Conservation (phyloP, 257 asterid genomes). For the Knoxia roxburghii region DNA sequence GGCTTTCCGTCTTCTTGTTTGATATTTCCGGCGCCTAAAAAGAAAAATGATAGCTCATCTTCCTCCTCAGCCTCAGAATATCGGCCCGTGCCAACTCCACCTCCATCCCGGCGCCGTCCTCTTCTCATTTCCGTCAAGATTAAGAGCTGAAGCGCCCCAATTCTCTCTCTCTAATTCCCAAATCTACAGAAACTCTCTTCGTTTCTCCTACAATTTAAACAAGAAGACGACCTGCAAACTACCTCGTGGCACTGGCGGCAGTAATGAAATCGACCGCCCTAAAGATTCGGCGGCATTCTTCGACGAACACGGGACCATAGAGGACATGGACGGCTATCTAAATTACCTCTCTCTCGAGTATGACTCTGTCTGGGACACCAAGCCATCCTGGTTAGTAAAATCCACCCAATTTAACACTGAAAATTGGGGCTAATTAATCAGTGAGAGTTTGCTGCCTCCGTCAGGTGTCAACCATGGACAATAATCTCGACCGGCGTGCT, state of each 20-base stretch:
- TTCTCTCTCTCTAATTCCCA: background rate
- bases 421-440: too few species aligned
- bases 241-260: conserved; percentile 25
- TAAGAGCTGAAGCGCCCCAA: too few species aligned
- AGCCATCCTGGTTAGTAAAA: conserved; percentile 71
- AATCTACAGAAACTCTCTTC: background rate
- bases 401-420: background rate
- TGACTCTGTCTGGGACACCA: conserved; percentile 95
- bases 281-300: conserved; percentile 36
- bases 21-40: too few species aligned
- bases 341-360: conserved; percentile 78
- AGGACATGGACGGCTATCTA: conserved; percentile 94
- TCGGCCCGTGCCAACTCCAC: background rate
- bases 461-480: conserved; percentile 99
- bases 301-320: conserved; percentile 71
- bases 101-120: background rate
- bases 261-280: conserved; percentile 32
- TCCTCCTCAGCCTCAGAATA: background rate
- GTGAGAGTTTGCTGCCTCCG: too few species aligned
- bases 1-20: too few species aligned
- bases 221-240: background rate
- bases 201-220: background rate
- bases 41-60: too few species aligned
- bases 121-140: too few species aligned
- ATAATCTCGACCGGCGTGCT: conserved; percentile 60